Percentiles rank a stretch among this genome's conserved stretches.
phyloP scores from a whole-genome alignment of 371 early-diverging fungal species.

The Lichtheimia corymbifera region DNA sequence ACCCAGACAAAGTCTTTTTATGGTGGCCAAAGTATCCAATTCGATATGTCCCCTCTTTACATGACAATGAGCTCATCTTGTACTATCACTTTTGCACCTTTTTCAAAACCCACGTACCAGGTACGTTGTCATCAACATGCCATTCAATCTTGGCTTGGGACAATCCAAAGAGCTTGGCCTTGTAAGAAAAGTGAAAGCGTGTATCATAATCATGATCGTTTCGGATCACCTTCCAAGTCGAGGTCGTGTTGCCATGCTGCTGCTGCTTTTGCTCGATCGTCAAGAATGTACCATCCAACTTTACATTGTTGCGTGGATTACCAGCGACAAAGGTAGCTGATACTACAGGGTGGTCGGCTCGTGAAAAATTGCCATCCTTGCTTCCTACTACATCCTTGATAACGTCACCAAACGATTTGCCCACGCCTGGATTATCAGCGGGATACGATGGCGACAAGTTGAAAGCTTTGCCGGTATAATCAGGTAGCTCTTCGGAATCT shows the following conservation, averaged over 20 bases:
- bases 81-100: too few relatives aligned
- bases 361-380: too few relatives aligned
- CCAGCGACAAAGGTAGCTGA: constrained; percentile 55
- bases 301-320: constrained; percentile 58
- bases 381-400: background rate
- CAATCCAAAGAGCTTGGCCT: constrained; percentile 26
- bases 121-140: constrained; percentile 22
- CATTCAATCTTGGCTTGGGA: constrained; percentile 42
- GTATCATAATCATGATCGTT: constrained; percentile 52
- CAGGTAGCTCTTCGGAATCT: constrained; percentile 25
- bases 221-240: constrained; percentile 34
- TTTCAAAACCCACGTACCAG: constrained; percentile 19
- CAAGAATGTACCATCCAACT: constrained; percentile 42
- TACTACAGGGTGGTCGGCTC: constrained; percentile 16
- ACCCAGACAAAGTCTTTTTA: too few relatives aligned
- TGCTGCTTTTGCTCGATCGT: constrained; percentile 49
- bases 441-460: background rate
- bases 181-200: constrained; percentile 38
- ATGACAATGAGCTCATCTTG: background rate
- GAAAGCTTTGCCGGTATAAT: constrained; percentile 35
- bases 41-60: constrained; percentile 1
- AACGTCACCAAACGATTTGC: too few relatives aligned
- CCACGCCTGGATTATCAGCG: too few relatives aligned
- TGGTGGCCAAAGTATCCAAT: too few relatives aligned
- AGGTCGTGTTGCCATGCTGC: constrained; percentile 26